Evolutionary conservation across 768 basidiomycete genomes (phyloP), one percentile per base, ranked within the genome.

Genomic region (Trametes punicea): DNA sequence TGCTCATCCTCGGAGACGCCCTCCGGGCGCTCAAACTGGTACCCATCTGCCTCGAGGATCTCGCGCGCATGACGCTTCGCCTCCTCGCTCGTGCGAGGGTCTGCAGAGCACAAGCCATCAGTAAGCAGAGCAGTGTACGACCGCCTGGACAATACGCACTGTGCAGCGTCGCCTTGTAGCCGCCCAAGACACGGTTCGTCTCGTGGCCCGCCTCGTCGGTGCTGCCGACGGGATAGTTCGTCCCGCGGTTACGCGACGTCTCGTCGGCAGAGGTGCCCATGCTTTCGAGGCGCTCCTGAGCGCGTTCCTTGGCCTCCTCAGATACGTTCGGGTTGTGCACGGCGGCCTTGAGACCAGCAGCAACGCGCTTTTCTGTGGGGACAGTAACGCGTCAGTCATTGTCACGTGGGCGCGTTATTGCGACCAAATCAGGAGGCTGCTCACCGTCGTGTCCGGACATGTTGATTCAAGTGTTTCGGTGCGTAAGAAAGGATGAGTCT

Each of bases 321-420:
- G 81, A 82, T 40, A 83, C 80, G 48, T 79, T 73, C 10, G 81
- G 82, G 64, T 85, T 84, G 64, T 76, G 71, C 5, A 83, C 72
- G 9, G 81, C 73, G n/a, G 82, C 81, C 63, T 83, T 83, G 50
- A 81, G 69, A 29, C 83, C 83, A 1, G 78, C 80, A 23, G 75
- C 75, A 44, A 85, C 81, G 60, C 77, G 78, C 6, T 70, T 51
- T 31, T 60, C 58, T 59, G 39, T 15, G 34, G 20, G 33, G 1
- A 21, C n/a, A n/a, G 46, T 8, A 4, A 50, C 48, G 27, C 42
- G 40, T 48, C 6, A 53, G 50, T 36, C 15, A 41, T 7, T 11
- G 25, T 45, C 41, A 42, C 48, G 49, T 39, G 42, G 36, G 41
- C 30, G 49, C 33, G 55, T 56, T n/a, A 25, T 39, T 20, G 18